Conservation (phyloP, 495 filamentous ascomycete genomes). For the Trypethelium eluteriae region DNA sequence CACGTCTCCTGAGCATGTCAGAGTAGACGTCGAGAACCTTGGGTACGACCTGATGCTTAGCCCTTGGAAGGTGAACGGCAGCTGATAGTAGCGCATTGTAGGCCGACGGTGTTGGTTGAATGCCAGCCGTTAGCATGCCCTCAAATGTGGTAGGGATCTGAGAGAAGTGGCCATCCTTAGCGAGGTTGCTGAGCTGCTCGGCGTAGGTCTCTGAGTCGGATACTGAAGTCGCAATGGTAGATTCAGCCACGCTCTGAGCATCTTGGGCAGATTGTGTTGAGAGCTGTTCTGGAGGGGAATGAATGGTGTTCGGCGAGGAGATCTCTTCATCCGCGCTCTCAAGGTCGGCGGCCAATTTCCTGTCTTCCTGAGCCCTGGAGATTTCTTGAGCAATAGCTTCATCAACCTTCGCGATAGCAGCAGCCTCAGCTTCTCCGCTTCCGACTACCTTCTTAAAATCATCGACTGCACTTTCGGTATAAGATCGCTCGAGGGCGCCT, state of each 20-base stretch:
- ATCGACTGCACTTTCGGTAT: slow-evolving; percentile 45
- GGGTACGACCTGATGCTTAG: slow-evolving; percentile 69
- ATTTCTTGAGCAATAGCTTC: slow-evolving; percentile 58
- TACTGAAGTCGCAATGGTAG: slow-evolving; percentile 29
- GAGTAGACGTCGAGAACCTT: slow-evolving; percentile 93
- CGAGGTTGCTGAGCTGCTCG: slow-evolving; percentile 65
- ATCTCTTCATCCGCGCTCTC: slow-evolving; percentile 1
- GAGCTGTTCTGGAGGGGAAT: slow-evolving; percentile 16
- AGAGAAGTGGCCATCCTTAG: slow-evolving; percentile 57
- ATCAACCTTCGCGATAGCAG: slow-evolving; percentile 51
- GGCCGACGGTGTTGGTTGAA: slow-evolving; percentile 65
- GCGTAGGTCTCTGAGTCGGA: slow-evolving; percentile 61
- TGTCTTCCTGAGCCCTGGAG: slow-evolving; percentile 30
- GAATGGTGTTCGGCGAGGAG: slow-evolving; percentile 4
- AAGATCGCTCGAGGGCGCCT: slow-evolving; percentile 40
- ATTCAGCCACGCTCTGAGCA: neutral
- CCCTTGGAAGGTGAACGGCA: slow-evolving; percentile 62
- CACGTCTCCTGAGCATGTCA: slow-evolving; percentile 83
- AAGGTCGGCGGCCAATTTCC: slow-evolving; percentile 12
- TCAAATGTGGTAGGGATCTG: slow-evolving; percentile 89
- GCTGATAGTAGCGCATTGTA: slow-evolving; percentile 87
- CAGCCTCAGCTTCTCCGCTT: slow-evolving; percentile 45
- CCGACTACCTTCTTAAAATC: slow-evolving; percentile 53
- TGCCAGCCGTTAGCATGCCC: slow-evolving; percentile 66
- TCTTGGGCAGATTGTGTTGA: slow-evolving; percentile 32